Percentiles rank a stretch among this genome's conserved stretches.
phyloP scores from a whole-genome alignment of 352 stramenopile genomes.

The Phytopythium oedochilum region DNA sequence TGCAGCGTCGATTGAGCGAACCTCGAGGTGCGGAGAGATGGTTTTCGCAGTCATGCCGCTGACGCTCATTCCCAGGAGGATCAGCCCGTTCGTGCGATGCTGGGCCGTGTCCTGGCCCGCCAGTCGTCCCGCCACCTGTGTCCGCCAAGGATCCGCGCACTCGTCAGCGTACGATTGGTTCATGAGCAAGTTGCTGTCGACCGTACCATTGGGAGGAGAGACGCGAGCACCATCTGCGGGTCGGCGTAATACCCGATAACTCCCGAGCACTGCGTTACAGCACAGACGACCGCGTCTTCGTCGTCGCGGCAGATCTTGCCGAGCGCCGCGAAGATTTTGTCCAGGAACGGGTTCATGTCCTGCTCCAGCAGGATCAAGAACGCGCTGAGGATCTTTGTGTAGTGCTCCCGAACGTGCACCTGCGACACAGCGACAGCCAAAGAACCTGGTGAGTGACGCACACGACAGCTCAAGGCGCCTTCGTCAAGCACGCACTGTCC shows the following conservation, averaged over 20 bases:
- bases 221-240: conserved; percentile 66
- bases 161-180: background rate
- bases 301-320: conserved; percentile 75
- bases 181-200: background rate
- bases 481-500: conserved; percentile 33
- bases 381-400: conserved; percentile 62
- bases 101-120: conserved; percentile 73
- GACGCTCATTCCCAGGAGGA: conserved; percentile 77
- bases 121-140: conserved; percentile 42
- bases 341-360: conserved; percentile 63
- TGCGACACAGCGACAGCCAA: conserved; percentile 2
- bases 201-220: conserved; percentile 60
- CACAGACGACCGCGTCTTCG: conserved; percentile 52
- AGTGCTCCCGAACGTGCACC: conserved; percentile 67
- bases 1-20: conserved; percentile 7
- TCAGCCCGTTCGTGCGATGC: conserved; percentile 74
- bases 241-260: conserved; percentile 73
- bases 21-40: conserved; percentile 56
- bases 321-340: conserved; percentile 68
- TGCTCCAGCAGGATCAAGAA: conserved; percentile 67
- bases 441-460: background rate
- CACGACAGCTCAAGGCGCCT: background rate
- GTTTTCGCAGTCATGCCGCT: conserved; percentile 65
- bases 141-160: background rate
- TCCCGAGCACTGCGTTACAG: conserved; percentile 53